Conservation (phyloP, 768 basidiomycete genomes). For the Hericium coralloides region DNA sequence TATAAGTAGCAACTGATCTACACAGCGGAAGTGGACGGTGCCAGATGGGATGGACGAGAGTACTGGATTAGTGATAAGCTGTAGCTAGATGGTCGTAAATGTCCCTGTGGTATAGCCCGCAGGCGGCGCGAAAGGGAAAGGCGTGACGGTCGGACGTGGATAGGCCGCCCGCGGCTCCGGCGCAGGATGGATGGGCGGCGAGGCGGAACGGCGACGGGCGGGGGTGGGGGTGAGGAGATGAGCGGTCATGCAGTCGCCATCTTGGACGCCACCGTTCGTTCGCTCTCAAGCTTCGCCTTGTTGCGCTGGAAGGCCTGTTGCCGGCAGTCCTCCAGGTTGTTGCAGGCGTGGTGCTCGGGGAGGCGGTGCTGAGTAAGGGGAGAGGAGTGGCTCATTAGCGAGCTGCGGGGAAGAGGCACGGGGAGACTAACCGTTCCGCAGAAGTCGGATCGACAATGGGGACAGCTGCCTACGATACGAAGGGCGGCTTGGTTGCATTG, state of each 20-base stretch:
- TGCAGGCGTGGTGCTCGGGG: slow-evolving; percentile 82
- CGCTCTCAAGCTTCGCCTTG: slow-evolving; percentile 81
- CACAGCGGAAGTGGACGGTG: slow-evolving; percentile 3
- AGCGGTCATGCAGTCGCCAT: slow-evolving; percentile 61
- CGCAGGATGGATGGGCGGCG: background rate
- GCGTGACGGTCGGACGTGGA: background rate
- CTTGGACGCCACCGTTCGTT: slow-evolving; percentile 81
- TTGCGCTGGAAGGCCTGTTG: slow-evolving; percentile 85
- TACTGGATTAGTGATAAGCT: slow-evolving; percentile 9
- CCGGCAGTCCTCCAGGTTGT: slow-evolving; percentile 74
- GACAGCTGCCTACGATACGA: slow-evolving; percentile 79
- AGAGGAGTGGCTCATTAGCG: slow-evolving; percentile 11
- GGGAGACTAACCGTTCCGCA: slow-evolving; percentile 57
- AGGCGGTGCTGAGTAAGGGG: slow-evolving; percentile 59
- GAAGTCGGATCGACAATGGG: slow-evolving; percentile 70
- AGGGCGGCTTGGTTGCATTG: slow-evolving; percentile 75
- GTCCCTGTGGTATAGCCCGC: background rate
- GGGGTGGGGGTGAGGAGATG: slow-evolving; percentile 9
- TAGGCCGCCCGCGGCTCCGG: background rate
- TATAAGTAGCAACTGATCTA: slow-evolving; percentile 12
- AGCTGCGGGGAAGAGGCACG: slow-evolving; percentile 2
- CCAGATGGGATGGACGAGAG: slow-evolving; percentile 2
- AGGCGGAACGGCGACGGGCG: background rate
- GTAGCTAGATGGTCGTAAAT: slow-evolving; percentile 10
- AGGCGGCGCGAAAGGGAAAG: background rate